Evolutionary conservation across 2,329 filamentous ascomycete genomes (phyloP).

Genomic region (Sporothrix inflata): DNA sequence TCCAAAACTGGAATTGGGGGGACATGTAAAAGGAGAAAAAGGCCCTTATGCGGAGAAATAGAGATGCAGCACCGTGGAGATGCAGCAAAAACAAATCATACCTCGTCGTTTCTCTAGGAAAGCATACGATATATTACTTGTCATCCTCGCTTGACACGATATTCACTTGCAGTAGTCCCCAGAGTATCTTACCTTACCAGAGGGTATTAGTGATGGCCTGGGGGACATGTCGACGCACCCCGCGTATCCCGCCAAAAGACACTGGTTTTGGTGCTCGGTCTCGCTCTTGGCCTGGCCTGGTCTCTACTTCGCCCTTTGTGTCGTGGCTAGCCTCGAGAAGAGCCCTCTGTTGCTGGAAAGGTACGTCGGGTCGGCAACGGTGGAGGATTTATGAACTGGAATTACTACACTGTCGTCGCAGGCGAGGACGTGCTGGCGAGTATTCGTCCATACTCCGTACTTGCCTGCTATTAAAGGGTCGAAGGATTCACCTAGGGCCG

Average conservation of each 20-base stretch:
- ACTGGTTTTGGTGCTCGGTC: background rate
- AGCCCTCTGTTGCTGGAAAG: background rate
- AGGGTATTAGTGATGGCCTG: background rate
- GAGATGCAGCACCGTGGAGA: background rate
- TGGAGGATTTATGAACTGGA: background rate
- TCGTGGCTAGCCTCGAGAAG: conserved; percentile 2
- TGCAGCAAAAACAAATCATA: background rate
- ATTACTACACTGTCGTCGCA: background rate
- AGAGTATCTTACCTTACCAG: background rate
- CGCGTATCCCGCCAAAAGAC: background rate
- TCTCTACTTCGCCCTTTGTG: background rate
- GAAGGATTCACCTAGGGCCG: background rate
- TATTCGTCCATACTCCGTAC: background rate
- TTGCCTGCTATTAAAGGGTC: background rate
- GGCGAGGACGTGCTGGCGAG: background rate
- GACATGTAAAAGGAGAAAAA: background rate
- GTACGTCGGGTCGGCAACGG: background rate
- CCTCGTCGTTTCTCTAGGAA: background rate
- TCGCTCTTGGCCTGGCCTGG: conserved; percentile 3
- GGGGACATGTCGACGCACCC: background rate
- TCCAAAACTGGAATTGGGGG: background rate
- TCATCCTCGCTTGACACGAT: conserved; percentile 3
- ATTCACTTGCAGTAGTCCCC: background rate
- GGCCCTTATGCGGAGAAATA: conserved; percentile 21
- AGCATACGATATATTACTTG: background rate